These are phyloP conservation scores for Dictyostelium firmibasis DNA, from an alignment of 78 protist species.

Conservation along the genomic window DNA sequence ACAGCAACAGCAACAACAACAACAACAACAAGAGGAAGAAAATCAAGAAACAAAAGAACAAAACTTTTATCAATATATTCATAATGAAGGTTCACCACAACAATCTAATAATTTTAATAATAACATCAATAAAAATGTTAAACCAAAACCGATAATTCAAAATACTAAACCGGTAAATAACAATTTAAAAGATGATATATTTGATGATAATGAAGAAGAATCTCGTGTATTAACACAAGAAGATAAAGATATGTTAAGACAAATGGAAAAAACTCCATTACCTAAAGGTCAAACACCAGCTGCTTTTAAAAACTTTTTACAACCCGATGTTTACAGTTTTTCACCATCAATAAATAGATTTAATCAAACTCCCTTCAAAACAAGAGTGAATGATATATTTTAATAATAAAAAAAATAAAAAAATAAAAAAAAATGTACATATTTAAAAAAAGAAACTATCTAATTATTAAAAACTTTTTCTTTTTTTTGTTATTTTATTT, in stretches of 20 bases:
- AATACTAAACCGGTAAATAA: not conserved
- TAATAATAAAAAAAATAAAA: not conserved
- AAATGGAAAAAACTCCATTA: not conserved
- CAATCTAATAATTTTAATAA: not conserved
- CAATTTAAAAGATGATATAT: not conserved
- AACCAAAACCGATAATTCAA: not conserved
- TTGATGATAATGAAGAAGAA: not conserved
- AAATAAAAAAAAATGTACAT: not conserved
- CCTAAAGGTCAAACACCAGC: constrained; percentile 47
- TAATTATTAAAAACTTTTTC: not conserved
- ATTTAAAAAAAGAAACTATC: not conserved
- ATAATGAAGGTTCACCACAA: not conserved
- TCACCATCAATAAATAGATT: not conserved
- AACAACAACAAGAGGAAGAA: not conserved
- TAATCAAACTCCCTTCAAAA: not conserved
- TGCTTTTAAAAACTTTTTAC: constrained; percentile 21
- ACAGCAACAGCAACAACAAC: not conserved
- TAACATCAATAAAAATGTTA: not conserved
- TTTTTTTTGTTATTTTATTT: not conserved
- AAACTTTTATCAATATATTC: not conserved
- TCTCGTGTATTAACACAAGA: not conserved
- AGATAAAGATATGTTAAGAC: not conserved
- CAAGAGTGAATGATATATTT: not conserved
- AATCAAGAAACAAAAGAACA: not conserved
- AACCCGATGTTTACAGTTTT: not conserved